Evolutionary conservation across 75 land plant species (phyloP).

Genomic region (Cryptomeria japonica): DNA sequence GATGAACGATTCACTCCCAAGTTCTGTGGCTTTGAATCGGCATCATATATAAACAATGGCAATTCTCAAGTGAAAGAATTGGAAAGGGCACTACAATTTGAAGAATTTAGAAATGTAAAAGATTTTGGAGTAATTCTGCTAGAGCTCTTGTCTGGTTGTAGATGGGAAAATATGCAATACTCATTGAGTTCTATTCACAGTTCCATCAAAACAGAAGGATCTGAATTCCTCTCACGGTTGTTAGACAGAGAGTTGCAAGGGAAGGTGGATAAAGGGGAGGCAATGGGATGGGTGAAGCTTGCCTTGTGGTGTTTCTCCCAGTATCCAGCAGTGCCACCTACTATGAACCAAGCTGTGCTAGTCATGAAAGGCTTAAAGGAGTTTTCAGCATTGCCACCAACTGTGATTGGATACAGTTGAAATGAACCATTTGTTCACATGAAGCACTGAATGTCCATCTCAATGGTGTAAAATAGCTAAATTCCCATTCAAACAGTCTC

Average conservation of each 20-base stretch:
- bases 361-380: not conserved
- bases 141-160: not conserved
- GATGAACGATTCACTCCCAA: not conserved
- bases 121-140: not conserved
- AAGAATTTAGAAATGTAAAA: not conserved
- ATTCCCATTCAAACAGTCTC: no score
- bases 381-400: not conserved
- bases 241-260: not conserved
- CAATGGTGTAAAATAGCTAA: no score
- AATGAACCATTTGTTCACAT: no score
- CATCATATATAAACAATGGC: not conserved
- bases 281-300: not conserved
- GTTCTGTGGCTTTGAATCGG: not conserved
- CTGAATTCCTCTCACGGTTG: not conserved
- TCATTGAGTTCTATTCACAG: not conserved
- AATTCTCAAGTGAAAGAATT: no score
- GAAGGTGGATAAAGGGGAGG: not conserved
- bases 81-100: not conserved
- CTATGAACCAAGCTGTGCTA: not conserved
- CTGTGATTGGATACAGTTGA: not conserved
- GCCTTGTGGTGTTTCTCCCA: not conserved
- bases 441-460: no score
- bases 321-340: not conserved
- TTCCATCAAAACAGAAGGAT: not conserved
- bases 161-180: not conserved